These are phyloP conservation scores for Akanthomyces dipterigenus DNA, from an alignment of 2,329 filamentous ascomycete species.

Conservation along the genomic window DNA sequence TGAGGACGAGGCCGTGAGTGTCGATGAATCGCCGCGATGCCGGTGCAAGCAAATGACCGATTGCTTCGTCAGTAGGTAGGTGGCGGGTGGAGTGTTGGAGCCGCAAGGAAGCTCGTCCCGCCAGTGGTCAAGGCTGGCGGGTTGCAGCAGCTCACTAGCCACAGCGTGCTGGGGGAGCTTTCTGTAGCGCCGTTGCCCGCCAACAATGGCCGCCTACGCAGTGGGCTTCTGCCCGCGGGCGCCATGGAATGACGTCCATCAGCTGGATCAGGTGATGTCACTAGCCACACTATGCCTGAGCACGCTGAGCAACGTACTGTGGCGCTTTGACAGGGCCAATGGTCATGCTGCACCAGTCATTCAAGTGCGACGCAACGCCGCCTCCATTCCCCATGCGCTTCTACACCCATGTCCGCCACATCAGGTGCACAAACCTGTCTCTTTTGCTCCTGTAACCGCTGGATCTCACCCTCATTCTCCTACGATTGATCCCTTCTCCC, in stretches of 20 bases:
- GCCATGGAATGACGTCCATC: not conserved
- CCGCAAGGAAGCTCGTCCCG: constrained; percentile 6
- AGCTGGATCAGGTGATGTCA: constrained; percentile 24
- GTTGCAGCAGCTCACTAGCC: not conserved
- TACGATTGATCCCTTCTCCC: not conserved
- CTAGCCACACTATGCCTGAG: constrained; percentile 20
- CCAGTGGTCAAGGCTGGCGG: not conserved
- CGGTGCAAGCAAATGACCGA: constrained; percentile 5
- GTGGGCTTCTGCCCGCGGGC: not conserved
- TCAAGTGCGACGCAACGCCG: not conserved
- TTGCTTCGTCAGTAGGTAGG: constrained; percentile 10
- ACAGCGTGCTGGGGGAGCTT: not conserved
- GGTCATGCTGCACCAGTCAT: constrained; percentile 9
- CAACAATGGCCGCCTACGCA: not conserved
- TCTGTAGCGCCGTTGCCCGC: constrained; percentile 11
- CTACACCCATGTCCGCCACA: not conserved
- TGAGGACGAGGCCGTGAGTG: not conserved
- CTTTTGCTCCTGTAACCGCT: not conserved
- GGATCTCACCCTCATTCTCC: not conserved
- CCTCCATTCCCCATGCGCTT: constrained; percentile 9
- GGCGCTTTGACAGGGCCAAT: not conserved
- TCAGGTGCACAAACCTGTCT: constrained; percentile 3
- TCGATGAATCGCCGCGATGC: constrained; percentile 5
- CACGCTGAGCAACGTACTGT: not conserved
- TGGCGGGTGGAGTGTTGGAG: constrained; percentile 9